A percentile compares a stretch with the other conserved stretches of the same genome.
phyloP scores from a whole-genome alignment of 306 rosid genomes.

The Vigna reflexopilosa region DNA sequence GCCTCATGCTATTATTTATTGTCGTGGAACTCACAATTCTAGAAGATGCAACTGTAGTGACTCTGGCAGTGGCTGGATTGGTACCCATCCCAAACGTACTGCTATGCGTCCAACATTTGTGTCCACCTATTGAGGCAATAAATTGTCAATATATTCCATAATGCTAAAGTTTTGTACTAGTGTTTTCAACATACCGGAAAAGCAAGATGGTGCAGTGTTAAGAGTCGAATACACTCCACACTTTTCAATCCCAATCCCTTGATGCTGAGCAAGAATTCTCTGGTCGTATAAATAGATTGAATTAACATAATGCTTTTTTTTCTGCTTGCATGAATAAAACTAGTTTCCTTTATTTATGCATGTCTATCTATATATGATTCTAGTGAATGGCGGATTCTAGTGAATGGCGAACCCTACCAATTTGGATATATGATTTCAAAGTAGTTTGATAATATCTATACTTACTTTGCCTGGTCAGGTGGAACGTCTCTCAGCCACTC shows the following conservation, averaged over 20 bases:
- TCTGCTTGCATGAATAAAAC: constrained; percentile 13
- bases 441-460: constrained; percentile 39
- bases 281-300: constrained; percentile 51
- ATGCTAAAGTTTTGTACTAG: constrained; percentile 37
- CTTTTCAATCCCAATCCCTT: constrained; percentile 96
- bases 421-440: constrained; percentile 33
- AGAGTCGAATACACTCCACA: constrained; percentile 96
- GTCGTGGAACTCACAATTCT: constrained; percentile 69
- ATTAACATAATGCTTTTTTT: not conserved
- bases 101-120: constrained; percentile 99
- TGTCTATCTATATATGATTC: not conserved
- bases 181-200: constrained; percentile 81
- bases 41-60: constrained; percentile 93
- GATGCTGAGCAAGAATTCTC: constrained; percentile 93
- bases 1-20: constrained; percentile 28
- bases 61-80: constrained; percentile 94
- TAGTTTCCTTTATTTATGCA: not conserved
- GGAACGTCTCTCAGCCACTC: constrained; percentile 99
- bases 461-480: constrained; percentile 97
- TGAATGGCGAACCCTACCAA: constrained; percentile 27
- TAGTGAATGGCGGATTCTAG: constrained; percentile 26
- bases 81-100: constrained; percentile 98
- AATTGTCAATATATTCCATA: constrained; percentile 33
- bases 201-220: constrained; percentile 98
- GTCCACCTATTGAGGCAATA: constrained; percentile 73